Base-by-base conservation (phyloP, 306 rosid species). In the Cajanus cajan region DNA sequence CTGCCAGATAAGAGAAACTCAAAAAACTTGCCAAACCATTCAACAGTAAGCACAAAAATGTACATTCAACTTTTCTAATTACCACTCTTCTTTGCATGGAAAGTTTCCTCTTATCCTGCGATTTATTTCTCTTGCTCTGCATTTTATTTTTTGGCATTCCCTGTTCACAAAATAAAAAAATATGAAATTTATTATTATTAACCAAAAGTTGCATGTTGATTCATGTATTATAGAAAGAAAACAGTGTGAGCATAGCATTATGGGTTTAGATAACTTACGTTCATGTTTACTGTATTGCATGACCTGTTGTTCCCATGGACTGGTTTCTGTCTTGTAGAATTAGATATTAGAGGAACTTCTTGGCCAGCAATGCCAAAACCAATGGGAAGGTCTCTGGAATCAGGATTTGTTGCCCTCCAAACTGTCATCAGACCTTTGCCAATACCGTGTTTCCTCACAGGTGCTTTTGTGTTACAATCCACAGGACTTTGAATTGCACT, bases 351-450 rank as follows among this genome's bases (percentile, higher is more conserved):
- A 71, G 83, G 55, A 50, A 41, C 82, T 59, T 82, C 86, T 12
- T 51, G 67, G 55, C 84, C 77, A 22, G 83, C 86, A 76, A 86
- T 84, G 64, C 82, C 87, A 66, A 83, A 77, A 47, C 86, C 82
- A 70, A 83, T 18, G 21, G 95, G 98, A 79, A 88, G 71, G 74
- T 84, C 86, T 74, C 87, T 78, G 25, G 85, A 88, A 74, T 89
- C 82, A 76, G 92, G 98, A 83, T 90, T 90, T 25, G 97, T 89
- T 67, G 90, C 94, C 89, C 85, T 88, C 98, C 99, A 95, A 68
- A 83, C 94, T 43, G 98, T 91, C 99, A 95, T 95, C 87, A 95
- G 84, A 81, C 99, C 98, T 86, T 95, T 95, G 79, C 99, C 99
- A 34, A 91, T 81, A 74, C 99, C 98, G 83, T 93, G 92, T 81